Evolutionary conservation across 2,329 filamentous ascomycete species (phyloP).

Genomic region (Fusarium albidum): DNA sequence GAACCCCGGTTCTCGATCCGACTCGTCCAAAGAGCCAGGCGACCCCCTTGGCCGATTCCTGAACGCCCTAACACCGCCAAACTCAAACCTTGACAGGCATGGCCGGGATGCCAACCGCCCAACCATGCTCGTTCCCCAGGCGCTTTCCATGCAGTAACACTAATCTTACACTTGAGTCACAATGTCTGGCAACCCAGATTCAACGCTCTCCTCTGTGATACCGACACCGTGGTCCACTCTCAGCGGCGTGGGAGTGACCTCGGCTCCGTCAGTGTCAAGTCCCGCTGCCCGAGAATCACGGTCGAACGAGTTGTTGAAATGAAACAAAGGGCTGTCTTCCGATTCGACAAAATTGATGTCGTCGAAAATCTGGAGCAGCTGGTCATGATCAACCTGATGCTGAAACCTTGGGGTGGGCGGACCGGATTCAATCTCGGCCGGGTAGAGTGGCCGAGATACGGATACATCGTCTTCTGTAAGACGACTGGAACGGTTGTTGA

Average conservation of each 20-base stretch:
- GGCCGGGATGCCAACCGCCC: background rate
- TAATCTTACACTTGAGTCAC: constrained; percentile 43
- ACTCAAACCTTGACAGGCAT: background rate
- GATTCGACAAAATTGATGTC: no score
- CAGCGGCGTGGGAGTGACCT: constrained; percentile 43
- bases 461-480: constrained; percentile 4
- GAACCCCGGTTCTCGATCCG: constrained; percentile 12
- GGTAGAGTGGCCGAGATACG: constrained; percentile 3
- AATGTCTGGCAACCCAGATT: constrained; percentile 55
- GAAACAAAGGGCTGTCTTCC: background rate
- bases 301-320: background rate
- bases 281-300: background rate
- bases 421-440: background rate
- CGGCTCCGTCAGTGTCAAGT: constrained; percentile 3
- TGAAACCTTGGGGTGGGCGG: no score
- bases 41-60: background rate
- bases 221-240: constrained; percentile 62
- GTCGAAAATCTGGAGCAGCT: no score
- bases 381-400: no score
- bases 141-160: background rate
- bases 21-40: background rate
- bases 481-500: constrained; percentile 1
- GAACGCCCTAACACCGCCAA: constrained; percentile 3
- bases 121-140: background rate
- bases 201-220: constrained; percentile 64